Base-by-base conservation (phyloP, 2,329 filamentous ascomycete species). In the Alternaria hordeiaustralica region DNA sequence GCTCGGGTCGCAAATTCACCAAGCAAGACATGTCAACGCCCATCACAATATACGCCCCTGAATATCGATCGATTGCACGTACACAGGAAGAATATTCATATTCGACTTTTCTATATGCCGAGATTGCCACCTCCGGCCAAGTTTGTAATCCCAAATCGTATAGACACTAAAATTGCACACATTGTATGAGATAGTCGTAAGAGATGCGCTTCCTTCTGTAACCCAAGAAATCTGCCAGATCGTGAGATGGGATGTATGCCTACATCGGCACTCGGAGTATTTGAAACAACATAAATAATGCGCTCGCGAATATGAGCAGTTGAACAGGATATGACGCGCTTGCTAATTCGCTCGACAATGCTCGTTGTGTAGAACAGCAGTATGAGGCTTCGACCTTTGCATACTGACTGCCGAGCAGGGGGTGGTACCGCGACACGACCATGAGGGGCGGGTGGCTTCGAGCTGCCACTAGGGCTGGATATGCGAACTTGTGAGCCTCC, bases 151-250 rank as follows among this genome's bases (percentile, higher is more conserved):
- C 71, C 64, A 65, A 20, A 55, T 36, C 66, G 63, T 72, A 71
- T 73, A 73, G 61, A 75, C 68, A 71, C 69, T 71, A 73, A 63
- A 50, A 65, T 63, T 60, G 56, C 59, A 64, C 61, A 66, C 60
- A 61, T 50, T 71, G 72, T 66, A 72, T 64, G 60, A 60, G 62
- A 69, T 66, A 67, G 63, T 67, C 61, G 26, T 33, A 55, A 47
- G 44, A 45, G 44, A 49, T 56, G 44, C 36, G 47, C 58, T 12
- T 62, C 55, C 47, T 57, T 50, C 63, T 63, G 56, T 64, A 63
- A 65, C 43, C 49, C 55, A 58, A 53, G 33, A 41, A 28, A 59
- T 58, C 56, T 53, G 55, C 13, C n/a, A 46, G 41, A 51, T 59
- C 43, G n/a, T 50, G 18, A 57, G 30, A 28, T 33, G 5, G 30